A percentile compares a stretch with the other conserved stretches of the same genome.
Evolutionary conservation across 495 filamentous ascomycete species (phyloP).

Genomic region (Tuber brumale): DNA sequence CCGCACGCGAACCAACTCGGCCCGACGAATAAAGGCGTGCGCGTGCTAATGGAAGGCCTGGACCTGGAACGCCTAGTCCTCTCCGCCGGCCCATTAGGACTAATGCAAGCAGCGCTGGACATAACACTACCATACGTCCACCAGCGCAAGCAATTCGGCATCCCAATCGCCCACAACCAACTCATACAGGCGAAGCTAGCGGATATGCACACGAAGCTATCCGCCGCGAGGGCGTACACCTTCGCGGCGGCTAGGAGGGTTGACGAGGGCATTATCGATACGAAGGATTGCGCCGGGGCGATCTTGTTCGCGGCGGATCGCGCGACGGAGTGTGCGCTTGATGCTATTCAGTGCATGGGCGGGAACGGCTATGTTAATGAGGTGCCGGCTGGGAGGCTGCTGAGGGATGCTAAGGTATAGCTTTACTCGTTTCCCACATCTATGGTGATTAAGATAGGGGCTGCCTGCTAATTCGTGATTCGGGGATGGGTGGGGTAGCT

Average conservation of each 20-base stretch:
- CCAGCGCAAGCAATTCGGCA: constrained; percentile 77
- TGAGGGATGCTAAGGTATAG: constrained; percentile 70
- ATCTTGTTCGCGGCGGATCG: constrained; percentile 92
- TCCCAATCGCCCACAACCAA: constrained; percentile 86
- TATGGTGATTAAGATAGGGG: not conserved
- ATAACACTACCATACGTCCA: constrained; percentile 85
- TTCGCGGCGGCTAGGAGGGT: constrained; percentile 67
- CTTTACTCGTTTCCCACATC: not conserved
- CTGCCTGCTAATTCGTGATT: constrained; percentile 42
- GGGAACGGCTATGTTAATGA: constrained; percentile 97
- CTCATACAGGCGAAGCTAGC: constrained; percentile 88
- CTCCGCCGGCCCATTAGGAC: constrained; percentile 79
- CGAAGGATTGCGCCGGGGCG: constrained; percentile 89
- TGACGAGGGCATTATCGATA: constrained; percentile 65
- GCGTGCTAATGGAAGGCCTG: constrained; percentile 90
- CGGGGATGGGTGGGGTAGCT: constrained; percentile 44
- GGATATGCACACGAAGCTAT: constrained; percentile 93
- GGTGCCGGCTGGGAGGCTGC: constrained; percentile 75
- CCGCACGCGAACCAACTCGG: constrained; percentile 77
- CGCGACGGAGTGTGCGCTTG: constrained; percentile 79
- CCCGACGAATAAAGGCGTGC: constrained; percentile 69
- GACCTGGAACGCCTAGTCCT: constrained; percentile 92
- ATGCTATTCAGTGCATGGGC: constrained; percentile 90
- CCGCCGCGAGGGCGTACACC: constrained; percentile 73
- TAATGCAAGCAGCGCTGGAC: constrained; percentile 91